phyloP scores from a whole-genome alignment of 345 rosid genomes.

The Gossypium stocksii region DNA sequence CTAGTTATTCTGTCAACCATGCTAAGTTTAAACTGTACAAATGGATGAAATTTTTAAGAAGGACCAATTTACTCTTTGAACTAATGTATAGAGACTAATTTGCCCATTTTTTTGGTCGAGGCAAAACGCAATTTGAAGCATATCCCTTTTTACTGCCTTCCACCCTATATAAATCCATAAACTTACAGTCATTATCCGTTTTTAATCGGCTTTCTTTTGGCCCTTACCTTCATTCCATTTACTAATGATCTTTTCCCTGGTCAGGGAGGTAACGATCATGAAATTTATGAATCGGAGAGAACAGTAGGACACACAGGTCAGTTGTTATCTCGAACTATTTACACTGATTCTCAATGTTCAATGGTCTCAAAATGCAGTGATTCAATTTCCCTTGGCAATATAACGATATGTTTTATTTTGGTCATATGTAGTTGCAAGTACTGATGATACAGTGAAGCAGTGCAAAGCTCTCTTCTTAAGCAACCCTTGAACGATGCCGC shows the following conservation, averaged over 20 bases:
- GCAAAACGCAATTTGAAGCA: too few relatives aligned
- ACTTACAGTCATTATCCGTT: neutral
- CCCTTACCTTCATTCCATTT: neutral
- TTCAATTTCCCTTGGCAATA: neutral
- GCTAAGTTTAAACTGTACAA: too few relatives aligned
- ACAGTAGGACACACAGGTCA: constrained; percentile 91
- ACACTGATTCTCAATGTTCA: neutral
- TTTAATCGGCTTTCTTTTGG: neutral
- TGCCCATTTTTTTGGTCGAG: too few relatives aligned
- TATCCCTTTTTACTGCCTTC: too few relatives aligned
- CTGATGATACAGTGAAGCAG: constrained; percentile 20
- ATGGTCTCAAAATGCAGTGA: neutral
- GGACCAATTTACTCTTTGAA: too few relatives aligned
- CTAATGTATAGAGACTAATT: too few relatives aligned
- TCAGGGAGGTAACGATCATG: constrained; percentile 96
- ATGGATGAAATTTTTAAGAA: too few relatives aligned
- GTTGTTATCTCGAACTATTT: constrained; percentile 2
- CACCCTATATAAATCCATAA: neutral
- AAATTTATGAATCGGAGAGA: constrained; percentile 74
- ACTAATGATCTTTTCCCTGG: neutral
- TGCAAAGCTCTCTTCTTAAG: constrained; percentile 16
- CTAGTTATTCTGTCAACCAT: too few relatives aligned
- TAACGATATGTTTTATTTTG: neutral
- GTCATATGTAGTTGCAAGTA: constrained; percentile 12
- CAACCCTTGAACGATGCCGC: constrained; percentile 1